Base-by-base conservation (phyloP, 495 filamentous ascomycete genomes). In the Penicillium canescens region DNA sequence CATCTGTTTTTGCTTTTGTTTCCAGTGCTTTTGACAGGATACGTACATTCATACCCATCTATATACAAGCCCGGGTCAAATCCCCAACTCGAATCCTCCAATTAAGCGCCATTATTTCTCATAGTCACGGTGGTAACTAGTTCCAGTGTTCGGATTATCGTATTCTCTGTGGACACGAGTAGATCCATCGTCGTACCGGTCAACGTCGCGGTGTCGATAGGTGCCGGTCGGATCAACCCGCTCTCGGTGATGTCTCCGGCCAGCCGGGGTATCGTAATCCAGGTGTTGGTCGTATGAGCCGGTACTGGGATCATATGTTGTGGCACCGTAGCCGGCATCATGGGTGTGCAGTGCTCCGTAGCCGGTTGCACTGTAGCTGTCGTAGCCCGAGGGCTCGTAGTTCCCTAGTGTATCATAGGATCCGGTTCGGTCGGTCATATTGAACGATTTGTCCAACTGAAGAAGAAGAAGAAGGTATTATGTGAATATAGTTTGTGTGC, bases 301-400 rank as follows among this genome's bases (percentile, higher is more conserved):
- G 21, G 55, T 75, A 52, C 49, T 57, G 24, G 70, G 72, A 26
- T 70, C 63, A 10, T 72, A 74, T 21, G 68, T 24, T 24, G 78
- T 77, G 21, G 63, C 66, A 23, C 71, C 73, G 34, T 72, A 73
- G 16, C 72, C 70, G 23, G 58, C 57, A 42, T 63, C 70, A 42
- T 75, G 73, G 33, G 70, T 67, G 47, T 73, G 62, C 23, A 71
- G 67, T 26, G 73, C 66, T 43, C 70, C 75, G 50, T 71, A 77
- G 37, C 62, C 61, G 7, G 63, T 68, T 10, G 64, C 50, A 37
- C 64, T 66, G 14, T 65, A 58, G 48, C 48, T 44, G 10, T 33
- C 43, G 44, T 66, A 60, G 47, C 59, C 63, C 23, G 58, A 58
- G n/a, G 60, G 28, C 40, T 57, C 55, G 28, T 63, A 66, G 33